phyloP scores from a whole-genome alignment of 345 rosid species.

The Arabidopsis arenosa region DNA sequence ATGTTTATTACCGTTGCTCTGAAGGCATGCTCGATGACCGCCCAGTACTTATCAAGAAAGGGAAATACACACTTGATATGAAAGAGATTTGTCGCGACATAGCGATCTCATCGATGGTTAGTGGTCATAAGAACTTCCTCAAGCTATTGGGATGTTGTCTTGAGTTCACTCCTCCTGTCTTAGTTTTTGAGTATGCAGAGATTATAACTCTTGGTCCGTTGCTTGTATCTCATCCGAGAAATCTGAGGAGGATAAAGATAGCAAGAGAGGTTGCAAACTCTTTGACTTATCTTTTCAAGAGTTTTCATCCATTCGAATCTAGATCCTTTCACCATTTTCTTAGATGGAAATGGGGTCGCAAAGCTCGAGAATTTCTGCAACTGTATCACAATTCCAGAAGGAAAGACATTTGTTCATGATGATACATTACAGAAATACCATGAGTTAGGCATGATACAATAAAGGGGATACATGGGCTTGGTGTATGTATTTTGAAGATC shows the following conservation, averaged over 20 bases:
- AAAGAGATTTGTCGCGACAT: conserved; percentile 36
- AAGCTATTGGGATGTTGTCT: conserved; percentile 40
- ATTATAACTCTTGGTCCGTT: conserved; percentile 40
- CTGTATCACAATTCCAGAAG: conserved; percentile 37
- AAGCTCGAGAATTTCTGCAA: conserved; percentile 38
- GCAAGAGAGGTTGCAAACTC: conserved; percentile 38
- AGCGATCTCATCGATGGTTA: conserved; percentile 38
- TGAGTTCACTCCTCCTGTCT: conserved; percentile 36
- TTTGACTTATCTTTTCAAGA: conserved; percentile 39
- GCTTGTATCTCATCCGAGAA: not conserved
- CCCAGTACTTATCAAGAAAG: conserved; percentile 40
- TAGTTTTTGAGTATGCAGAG: conserved; percentile 41
- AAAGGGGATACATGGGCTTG: conserved; percentile 36
- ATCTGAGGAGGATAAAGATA: conserved; percentile 31
- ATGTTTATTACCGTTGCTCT: conserved; percentile 36
- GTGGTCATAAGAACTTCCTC: conserved; percentile 41
- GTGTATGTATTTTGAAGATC: no score
- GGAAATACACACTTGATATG: conserved; percentile 30
- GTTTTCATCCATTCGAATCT: conserved; percentile 32
- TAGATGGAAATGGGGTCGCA: conserved; percentile 33
- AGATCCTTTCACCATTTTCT: conserved; percentile 30
- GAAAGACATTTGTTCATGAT: conserved; percentile 31
- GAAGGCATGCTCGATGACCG: conserved; percentile 39
- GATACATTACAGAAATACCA: conserved; percentile 31
- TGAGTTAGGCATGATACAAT: conserved; percentile 15